phyloP scores from a whole-genome alignment of 2,329 filamentous ascomycete genomes.

The Verticillium tricorpus region DNA sequence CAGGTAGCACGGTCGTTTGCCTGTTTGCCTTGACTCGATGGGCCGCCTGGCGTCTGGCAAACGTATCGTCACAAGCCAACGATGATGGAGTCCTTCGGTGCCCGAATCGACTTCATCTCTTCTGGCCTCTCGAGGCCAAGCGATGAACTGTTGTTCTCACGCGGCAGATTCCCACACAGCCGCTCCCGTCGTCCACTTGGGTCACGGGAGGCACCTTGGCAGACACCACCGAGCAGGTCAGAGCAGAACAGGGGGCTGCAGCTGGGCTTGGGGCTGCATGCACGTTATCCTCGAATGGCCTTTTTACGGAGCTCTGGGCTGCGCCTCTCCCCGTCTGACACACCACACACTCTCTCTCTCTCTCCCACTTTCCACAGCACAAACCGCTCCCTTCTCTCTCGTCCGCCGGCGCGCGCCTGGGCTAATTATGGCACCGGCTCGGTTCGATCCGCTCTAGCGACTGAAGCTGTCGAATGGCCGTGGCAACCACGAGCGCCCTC shows the following conservation, averaged over 20 bases:
- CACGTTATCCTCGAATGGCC: neutral
- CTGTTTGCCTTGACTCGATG: neutral
- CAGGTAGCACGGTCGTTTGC: no score
- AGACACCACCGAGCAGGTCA: neutral
- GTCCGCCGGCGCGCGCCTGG: neutral
- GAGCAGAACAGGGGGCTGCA: neutral
- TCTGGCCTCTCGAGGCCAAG: neutral
- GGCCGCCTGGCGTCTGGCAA: neutral
- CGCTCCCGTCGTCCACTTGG: neutral
- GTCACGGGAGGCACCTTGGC: neutral
- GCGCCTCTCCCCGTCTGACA: conserved; percentile 3
- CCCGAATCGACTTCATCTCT: neutral
- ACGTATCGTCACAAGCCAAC: neutral
- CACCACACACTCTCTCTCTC: neutral
- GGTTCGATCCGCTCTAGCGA: neutral
- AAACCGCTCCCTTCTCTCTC: neutral
- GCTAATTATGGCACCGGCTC: neutral
- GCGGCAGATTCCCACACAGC: neutral
- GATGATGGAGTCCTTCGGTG: neutral
- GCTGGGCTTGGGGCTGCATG: neutral
- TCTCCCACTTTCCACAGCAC: neutral
- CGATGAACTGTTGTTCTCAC: neutral
- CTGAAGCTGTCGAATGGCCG: neutral
- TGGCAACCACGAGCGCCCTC: neutral
- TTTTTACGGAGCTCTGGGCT: neutral